phyloP scores from a whole-genome alignment of 169 alveolate species.

The Perkinsus marinus region DNA sequence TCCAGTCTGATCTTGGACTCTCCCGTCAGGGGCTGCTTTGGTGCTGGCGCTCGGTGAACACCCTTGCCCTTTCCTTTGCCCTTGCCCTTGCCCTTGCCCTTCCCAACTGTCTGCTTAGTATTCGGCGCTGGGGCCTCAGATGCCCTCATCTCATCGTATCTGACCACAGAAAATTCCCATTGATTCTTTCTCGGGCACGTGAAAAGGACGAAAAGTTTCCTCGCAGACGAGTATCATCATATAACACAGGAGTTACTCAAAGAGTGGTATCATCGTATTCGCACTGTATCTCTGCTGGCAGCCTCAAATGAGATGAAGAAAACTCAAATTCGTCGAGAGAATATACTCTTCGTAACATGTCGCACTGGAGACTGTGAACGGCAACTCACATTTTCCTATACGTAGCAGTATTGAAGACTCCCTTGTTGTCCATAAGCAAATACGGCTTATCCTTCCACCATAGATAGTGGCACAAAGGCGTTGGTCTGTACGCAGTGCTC shows the following conservation, averaged over 20 bases:
- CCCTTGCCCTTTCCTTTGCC: slow-evolving; percentile 24
- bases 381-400: neutral
- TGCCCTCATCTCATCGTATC: neutral
- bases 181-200: neutral
- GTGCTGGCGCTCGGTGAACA: neutral
- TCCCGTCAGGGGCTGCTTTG: neutral
- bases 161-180: neutral
- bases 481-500: slow-evolving; percentile 82
- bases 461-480: slow-evolving; percentile 85
- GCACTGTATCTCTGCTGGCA: too few species aligned
- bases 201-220: too few species aligned
- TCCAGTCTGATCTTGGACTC: slow-evolving; percentile 34
- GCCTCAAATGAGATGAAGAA: too few species aligned
- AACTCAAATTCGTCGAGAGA: too few species aligned
- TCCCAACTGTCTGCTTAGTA: slow-evolving; percentile 2
- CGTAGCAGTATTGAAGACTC: neutral
- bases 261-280: too few species aligned
- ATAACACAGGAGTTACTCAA: too few species aligned
- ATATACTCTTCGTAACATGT: too few species aligned
- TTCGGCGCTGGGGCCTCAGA: neutral
- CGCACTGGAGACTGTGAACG: too few species aligned
- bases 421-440: slow-evolving; percentile 32
- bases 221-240: too few species aligned
- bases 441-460: slow-evolving; percentile 56
- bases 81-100: slow-evolving; percentile 28